phyloP scores from a whole-genome alignment of 1,284 basidiomycete genomes.

The Pascua guehoae region DNA sequence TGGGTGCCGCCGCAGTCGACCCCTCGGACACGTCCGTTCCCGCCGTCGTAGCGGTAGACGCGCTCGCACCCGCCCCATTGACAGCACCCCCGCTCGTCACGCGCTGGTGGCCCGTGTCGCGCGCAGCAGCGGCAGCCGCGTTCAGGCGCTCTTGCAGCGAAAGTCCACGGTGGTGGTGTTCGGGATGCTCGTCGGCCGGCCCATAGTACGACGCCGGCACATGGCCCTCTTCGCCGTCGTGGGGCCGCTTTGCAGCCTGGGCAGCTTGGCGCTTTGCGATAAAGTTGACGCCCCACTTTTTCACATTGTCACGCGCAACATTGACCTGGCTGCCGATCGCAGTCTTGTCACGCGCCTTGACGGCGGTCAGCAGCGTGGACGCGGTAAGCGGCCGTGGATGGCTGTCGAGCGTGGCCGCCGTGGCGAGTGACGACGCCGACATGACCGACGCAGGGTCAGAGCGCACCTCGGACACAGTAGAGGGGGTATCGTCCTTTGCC shows the following conservation, averaged over 20 bases:
- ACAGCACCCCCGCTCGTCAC: background rate
- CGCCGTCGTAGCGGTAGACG: constrained; percentile 6
- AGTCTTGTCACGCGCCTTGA: constrained; percentile 74
- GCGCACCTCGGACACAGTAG: background rate
- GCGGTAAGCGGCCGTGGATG: background rate
- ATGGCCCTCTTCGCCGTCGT: constrained; percentile 15
- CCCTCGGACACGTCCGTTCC: too few species aligned
- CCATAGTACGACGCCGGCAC: constrained; percentile 28
- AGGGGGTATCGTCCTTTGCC: background rate
- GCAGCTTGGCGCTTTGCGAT: constrained; percentile 34
- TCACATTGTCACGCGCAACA: constrained; percentile 72
- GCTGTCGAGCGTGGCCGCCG: background rate
- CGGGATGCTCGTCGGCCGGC: constrained; percentile 32
- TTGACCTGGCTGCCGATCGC: constrained; percentile 62
- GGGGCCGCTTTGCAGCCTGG: background rate
- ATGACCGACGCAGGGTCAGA: background rate
- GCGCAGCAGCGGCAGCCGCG: constrained; percentile 28
- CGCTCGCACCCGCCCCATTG: background rate
- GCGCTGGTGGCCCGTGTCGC: background rate
- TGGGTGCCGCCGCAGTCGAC: too few species aligned
- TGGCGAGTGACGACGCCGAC: background rate
- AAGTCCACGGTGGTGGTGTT: constrained; percentile 12
- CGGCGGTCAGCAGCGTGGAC: constrained; percentile 37
- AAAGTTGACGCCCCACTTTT: constrained; percentile 79
- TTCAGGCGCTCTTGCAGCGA: constrained; percentile 38